Base-by-base conservation (phyloP, 495 filamentous ascomycete species). In the Penicillium lividum region DNA sequence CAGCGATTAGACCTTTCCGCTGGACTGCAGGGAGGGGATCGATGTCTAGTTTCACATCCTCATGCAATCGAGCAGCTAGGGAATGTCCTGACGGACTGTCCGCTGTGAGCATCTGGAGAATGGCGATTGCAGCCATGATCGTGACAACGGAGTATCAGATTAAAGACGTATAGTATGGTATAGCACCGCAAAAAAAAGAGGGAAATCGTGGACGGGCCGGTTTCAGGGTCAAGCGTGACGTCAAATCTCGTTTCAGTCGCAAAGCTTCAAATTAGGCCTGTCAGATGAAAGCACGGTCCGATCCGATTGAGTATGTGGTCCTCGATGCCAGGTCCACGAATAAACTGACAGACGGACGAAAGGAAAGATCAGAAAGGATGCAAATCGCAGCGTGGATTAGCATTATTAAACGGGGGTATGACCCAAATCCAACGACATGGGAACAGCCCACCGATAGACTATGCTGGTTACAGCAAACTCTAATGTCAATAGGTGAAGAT, bases 21-120 rank as follows among this genome's bases (percentile, higher is more conserved):
- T 86, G 79, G 31, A 71, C 72, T 0, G 54, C 51, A 5, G 84
- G 81, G 13, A 88, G 70, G 48, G 84, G 84, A 42, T 69, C 61
- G 43, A 79, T 74, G 54, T 72, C 63, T 45, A 65, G 43, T 6
- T 45, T 45, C 4, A 47, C 27, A 28, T 56, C 43, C 46, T 9
- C 54, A 36, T 53, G 58, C 51, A 69, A 51, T 49, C 72, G 68
- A n/a, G 62, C 64, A 13, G 43, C 61, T 34, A 75, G 54, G 9
- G 53, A 38, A 34, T 67, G 34, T 1, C 56, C 63, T 34, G 55
- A 53, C 13, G 50, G 46, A 22, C 43, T 44, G 27, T 60, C 48
- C 33, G 57, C 45, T 47, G 54, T 53, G 36, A 68, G 48, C 45
- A 74, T 54, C 42, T 56, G 59, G 44, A 54, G 58, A 16, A 73